phyloP scores from a whole-genome alignment of 1,284 basidiomycete genomes.

The Austroboletus niveus region DNA sequence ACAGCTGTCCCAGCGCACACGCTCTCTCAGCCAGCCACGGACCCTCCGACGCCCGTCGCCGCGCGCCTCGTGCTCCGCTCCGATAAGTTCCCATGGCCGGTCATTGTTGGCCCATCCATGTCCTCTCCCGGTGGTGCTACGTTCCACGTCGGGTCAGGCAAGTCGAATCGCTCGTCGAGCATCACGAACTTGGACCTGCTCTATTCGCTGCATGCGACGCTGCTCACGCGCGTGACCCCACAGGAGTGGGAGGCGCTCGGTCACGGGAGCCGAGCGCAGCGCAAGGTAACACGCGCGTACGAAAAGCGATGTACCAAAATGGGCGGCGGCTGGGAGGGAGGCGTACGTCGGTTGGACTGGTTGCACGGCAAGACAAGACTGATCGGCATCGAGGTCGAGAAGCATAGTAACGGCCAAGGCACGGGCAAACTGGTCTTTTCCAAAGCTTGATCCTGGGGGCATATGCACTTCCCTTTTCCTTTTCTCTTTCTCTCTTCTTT shows the following conservation, averaged over 20 bases:
- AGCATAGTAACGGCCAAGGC: conserved; percentile 38
- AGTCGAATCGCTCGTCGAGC: conserved; percentile 30
- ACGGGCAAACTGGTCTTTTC: conserved; percentile 51
- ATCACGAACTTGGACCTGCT: conserved; percentile 66
- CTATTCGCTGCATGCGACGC: conserved; percentile 55
- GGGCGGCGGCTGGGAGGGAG: conserved; percentile 66
- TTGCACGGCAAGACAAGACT: conserved; percentile 59
- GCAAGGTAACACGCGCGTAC: conserved; percentile 58
- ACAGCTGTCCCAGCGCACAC: conserved; percentile 55
- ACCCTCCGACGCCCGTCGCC: conserved; percentile 47
- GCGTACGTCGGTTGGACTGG: conserved; percentile 65
- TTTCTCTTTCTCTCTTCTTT: not conserved
- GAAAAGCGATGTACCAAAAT: conserved; percentile 57
- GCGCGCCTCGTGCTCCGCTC: conserved; percentile 54
- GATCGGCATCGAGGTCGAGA: conserved; percentile 61
- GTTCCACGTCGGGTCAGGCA: conserved; percentile 34
- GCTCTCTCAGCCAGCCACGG: conserved; percentile 62
- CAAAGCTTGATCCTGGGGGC: conserved; percentile 32
- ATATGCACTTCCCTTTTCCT: conserved; percentile 7
- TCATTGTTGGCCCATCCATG: conserved; percentile 43
- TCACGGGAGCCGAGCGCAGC: conserved; percentile 48
- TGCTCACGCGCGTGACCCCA: conserved; percentile 54
- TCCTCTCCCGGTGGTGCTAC: conserved; percentile 21
- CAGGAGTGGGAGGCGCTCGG: conserved; percentile 65
- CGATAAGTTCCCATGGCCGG: conserved; percentile 60